Evolutionary conservation across 2,329 filamentous ascomycete genomes (phyloP).

Genomic region (Acarospora socialis): DNA sequence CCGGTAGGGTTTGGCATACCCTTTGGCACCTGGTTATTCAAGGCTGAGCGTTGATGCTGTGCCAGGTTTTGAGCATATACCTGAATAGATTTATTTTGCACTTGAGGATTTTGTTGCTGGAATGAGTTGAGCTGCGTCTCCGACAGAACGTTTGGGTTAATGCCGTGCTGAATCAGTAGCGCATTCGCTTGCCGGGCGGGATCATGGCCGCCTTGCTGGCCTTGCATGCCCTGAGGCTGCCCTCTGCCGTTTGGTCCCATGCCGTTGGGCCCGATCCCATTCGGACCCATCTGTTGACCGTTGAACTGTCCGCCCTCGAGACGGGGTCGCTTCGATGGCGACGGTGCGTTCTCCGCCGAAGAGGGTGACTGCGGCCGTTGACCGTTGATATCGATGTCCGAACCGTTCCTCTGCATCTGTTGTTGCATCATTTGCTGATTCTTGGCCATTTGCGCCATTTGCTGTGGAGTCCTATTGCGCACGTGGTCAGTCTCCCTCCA

Average conservation of each 20-base stretch:
- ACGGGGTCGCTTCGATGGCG: slow-evolving; percentile 78
- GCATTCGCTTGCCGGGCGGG: slow-evolving; percentile 37
- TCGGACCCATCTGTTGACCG: slow-evolving; percentile 62
- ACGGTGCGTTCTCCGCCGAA: slow-evolving; percentile 75
- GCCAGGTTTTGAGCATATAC: slow-evolving; percentile 75
- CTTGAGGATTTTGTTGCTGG: slow-evolving; percentile 39
- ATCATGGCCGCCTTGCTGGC: slow-evolving; percentile 41
- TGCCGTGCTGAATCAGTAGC: slow-evolving; percentile 46
- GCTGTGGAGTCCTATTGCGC: slow-evolving; percentile 41
- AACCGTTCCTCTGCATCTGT: slow-evolving; percentile 78
- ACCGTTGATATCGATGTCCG: slow-evolving; percentile 72
- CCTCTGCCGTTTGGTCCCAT: slow-evolving; percentile 63
- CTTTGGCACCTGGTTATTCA: slow-evolving; percentile 73
- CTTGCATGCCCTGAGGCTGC: slow-evolving; percentile 56
- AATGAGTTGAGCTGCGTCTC: slow-evolving; percentile 59
- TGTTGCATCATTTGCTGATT: slow-evolving; percentile 44
- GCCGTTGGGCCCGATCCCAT: slow-evolving; percentile 56
- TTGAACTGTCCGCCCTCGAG: slow-evolving; percentile 63
- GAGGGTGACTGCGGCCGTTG: slow-evolving; percentile 69
- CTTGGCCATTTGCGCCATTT: slow-evolving; percentile 56
- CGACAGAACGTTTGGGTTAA: slow-evolving; percentile 61
- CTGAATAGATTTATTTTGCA: slow-evolving; percentile 72
- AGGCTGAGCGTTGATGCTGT: slow-evolving; percentile 66
- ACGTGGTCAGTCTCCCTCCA: slow-evolving; percentile 16
- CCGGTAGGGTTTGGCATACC: slow-evolving; percentile 47